Evolutionary conservation across 768 basidiomycete genomes (phyloP).

Genomic region (Leccinellum albellum): DNA sequence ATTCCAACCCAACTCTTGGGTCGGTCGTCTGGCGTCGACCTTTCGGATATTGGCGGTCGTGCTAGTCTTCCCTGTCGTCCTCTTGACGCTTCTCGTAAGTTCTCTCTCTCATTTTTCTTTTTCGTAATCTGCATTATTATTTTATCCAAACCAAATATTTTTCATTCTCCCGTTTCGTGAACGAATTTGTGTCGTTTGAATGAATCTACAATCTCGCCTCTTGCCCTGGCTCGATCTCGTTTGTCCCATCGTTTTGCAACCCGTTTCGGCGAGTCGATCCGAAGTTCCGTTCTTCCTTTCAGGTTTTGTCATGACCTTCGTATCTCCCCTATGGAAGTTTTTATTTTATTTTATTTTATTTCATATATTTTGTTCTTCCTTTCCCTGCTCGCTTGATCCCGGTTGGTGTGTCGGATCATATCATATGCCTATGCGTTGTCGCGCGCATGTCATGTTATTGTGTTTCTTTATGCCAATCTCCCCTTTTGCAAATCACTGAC

Average conservation of each 20-base stretch:
- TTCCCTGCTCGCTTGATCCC: conserved; percentile 4
- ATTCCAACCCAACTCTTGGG: conserved; percentile 64
- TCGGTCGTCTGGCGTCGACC: conserved; percentile 57
- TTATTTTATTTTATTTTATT: neutral
- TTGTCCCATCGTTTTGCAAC: neutral
- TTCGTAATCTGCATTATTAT: conserved; percentile 4
- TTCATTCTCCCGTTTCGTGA: neutral
- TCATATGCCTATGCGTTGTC: neutral
- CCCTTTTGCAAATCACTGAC: conserved; percentile 9
- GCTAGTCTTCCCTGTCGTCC: conserved; percentile 44
- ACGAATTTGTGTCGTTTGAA: conserved; percentile 1
- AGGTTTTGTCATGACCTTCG: neutral
- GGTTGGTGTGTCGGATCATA: neutral
- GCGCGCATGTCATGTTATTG: neutral
- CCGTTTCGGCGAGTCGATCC: conserved; percentile 14
- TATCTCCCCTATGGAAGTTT: conserved; percentile 15
- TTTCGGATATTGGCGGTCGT: conserved; percentile 63
- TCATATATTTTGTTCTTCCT: neutral
- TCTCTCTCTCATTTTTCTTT: conserved; percentile 4
- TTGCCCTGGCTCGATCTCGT: neutral
- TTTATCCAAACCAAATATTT: neutral
- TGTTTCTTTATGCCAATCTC: neutral
- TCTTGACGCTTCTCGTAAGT: conserved; percentile 66
- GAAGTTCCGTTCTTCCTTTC: conserved; percentile 3
- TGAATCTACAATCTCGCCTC: neutral